A percentile compares a stretch with the other conserved stretches of the same genome.
phyloP scores from a whole-genome alignment of 495 filamentous ascomycete species.

The Lepidopterella palustris region DNA sequence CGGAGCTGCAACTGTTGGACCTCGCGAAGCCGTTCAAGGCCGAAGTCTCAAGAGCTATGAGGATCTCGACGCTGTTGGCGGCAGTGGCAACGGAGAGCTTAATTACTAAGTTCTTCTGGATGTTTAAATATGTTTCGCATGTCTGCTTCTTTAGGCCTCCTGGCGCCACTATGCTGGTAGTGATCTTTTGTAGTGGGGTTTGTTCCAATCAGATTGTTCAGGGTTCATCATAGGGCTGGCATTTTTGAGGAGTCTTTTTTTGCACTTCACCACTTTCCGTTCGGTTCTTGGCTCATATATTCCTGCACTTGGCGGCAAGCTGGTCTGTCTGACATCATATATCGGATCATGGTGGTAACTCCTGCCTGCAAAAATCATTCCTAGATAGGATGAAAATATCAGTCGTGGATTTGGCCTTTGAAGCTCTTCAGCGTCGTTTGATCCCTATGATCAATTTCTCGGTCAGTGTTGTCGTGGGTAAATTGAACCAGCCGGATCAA shows the following conservation, averaged over 20 bases:
- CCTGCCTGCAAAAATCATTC: too few relatives aligned
- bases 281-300: neutral
- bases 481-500: too few relatives aligned
- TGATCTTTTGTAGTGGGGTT: neutral
- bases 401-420: too few relatives aligned
- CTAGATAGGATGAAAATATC: too few relatives aligned
- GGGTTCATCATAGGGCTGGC: neutral
- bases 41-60: slow-evolving; percentile 93
- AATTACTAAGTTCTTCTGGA: slow-evolving; percentile 45
- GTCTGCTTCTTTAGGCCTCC: neutral
- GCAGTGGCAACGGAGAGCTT: slow-evolving; percentile 51
- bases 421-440: too few relatives aligned
- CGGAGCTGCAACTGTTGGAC: slow-evolving; percentile 67
- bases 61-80: slow-evolving; percentile 75
- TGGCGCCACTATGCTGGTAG: neutral
- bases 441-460: too few relatives aligned
- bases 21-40: slow-evolving; percentile 80
- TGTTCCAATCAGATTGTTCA: neutral
- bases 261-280: neutral
- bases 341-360: too few relatives aligned
- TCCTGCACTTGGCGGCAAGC: too few relatives aligned
- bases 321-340: too few relatives aligned
- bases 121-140: neutral
- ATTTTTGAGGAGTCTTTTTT: neutral
- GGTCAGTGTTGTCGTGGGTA: too few relatives aligned